Evolutionary conservation across 805 yeast genomes (phyloP).

Genomic region (Pichia nakasei): DNA sequence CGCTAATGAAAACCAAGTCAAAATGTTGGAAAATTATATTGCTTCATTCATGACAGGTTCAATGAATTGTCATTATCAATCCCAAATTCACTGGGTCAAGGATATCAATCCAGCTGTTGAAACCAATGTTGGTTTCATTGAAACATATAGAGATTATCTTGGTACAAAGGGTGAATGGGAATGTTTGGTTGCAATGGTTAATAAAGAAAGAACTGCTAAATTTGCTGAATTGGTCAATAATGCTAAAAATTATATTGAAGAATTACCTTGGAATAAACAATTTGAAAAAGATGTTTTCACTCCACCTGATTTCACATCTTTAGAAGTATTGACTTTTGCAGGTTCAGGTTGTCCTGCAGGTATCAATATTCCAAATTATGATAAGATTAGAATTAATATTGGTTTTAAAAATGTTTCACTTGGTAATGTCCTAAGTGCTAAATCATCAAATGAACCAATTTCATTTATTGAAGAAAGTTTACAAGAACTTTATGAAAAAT

Average conservation of each 20-base stretch:
- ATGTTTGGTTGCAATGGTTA: constrained; percentile 83
- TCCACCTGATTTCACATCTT: constrained; percentile 87
- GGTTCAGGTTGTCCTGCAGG: constrained; percentile 92
- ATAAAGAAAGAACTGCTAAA: constrained; percentile 76
- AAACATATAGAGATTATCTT: constrained; percentile 86
- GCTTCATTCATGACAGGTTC: constrained; percentile 74
- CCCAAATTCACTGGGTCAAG: constrained; percentile 83
- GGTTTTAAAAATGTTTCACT: constrained; percentile 88
- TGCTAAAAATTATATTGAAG: constrained; percentile 55
- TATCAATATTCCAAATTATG: constrained; percentile 87
- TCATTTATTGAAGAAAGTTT: constrained; percentile 53
- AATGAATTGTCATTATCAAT: constrained; percentile 73
- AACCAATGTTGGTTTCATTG: constrained; percentile 84
- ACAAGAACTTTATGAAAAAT: constrained; percentile 53
- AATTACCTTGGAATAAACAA: constrained; percentile 69
- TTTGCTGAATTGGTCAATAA: constrained; percentile 59
- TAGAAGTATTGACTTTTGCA: constrained; percentile 83
- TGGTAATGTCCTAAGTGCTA: constrained; percentile 76
- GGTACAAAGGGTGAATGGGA: constrained; percentile 95
- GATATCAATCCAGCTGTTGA: constrained; percentile 73
- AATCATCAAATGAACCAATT: constrained; percentile 57
- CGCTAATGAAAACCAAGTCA: constrained; percentile 63
- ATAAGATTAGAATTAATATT: constrained; percentile 71
- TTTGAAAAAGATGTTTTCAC: constrained; percentile 81
- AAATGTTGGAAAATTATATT: constrained; percentile 58